These are phyloP conservation scores for Apodospora peruviana DNA, from an alignment of 495 filamentous ascomycete species.

Conservation along the genomic window DNA sequence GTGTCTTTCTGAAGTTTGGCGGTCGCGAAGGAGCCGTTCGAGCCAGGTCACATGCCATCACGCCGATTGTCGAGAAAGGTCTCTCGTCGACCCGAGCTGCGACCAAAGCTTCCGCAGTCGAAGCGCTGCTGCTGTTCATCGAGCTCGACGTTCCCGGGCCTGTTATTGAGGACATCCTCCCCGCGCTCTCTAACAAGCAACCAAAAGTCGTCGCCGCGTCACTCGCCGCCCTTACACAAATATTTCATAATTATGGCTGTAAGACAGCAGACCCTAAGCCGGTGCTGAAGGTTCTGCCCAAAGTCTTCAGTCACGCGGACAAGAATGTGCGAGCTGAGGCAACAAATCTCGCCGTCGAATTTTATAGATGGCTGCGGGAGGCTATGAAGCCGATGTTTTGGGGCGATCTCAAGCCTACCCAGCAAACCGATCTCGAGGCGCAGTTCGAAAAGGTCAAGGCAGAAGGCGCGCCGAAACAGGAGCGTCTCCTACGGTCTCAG, in stretches of 20 bases:
- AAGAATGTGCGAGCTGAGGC: conserved; percentile 97
- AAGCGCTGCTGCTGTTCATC: conserved; percentile 82
- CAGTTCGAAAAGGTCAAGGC: conserved; percentile 90
- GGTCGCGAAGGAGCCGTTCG: conserved; percentile 72
- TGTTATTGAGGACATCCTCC: conserved; percentile 85
- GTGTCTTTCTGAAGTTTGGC: conserved; percentile 84
- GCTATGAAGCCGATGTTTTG: conserved; percentile 99
- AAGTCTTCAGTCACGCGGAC: conserved; percentile 92
- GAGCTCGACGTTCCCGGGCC: conserved; percentile 84
- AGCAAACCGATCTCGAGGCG: conserved; percentile 90
- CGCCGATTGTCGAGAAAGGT: conserved; percentile 84
- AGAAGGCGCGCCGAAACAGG: conserved; percentile 82
- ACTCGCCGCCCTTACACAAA: conserved; percentile 69
- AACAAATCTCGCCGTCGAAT: conserved; percentile 84
- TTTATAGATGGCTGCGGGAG: conserved; percentile 95
- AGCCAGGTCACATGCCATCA: conserved; percentile 69
- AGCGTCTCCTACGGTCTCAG: conserved; percentile 81
- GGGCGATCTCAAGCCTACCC: conserved; percentile 90
- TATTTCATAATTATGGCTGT: conserved; percentile 90
- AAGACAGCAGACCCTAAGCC: conserved; percentile 96
- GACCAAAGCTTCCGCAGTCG: conserved; percentile 79
- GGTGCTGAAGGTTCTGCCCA: conserved; percentile 83
- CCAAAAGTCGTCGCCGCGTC: conserved; percentile 90
- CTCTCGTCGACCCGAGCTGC: conserved; percentile 79
- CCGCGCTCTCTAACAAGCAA: conserved; percentile 81